Evolutionary conservation across 345 rosid species (phyloP).

Genomic region (Euphorbia tirucalli): DNA sequence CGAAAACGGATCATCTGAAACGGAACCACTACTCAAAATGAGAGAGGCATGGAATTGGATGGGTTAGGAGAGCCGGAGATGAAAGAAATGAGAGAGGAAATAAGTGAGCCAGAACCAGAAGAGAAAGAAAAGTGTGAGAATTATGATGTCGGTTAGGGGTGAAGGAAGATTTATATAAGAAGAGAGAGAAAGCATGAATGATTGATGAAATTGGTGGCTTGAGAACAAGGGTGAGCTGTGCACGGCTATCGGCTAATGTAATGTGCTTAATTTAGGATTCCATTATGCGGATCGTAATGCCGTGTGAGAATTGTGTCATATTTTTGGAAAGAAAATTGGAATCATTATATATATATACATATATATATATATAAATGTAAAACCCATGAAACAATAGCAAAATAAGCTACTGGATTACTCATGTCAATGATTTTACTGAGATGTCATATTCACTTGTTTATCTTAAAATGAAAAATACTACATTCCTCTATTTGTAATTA

Average conservation of each 20-base stretch:
- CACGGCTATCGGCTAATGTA: background rate
- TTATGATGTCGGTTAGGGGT: background rate
- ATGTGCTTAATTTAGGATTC: conserved; percentile 5
- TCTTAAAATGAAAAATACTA: no score
- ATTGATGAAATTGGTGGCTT: background rate
- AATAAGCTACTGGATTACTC: no score
- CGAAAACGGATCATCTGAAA: conserved; percentile 3
- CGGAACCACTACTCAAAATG: background rate
- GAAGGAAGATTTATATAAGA: background rate
- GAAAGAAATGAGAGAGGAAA: background rate
- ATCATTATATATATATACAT: background rate
- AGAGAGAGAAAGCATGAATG: background rate
- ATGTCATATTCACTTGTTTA: no score
- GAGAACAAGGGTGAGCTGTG: background rate
- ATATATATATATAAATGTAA: no score
- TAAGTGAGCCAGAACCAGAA: background rate
- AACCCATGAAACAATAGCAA: no score
- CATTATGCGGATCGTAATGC: no score
- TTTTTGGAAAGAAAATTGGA: background rate
- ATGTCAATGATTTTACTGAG: no score
- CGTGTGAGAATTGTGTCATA: conserved; percentile 6
- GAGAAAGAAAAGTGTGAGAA: background rate
- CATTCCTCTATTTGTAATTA: no score
- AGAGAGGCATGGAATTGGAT: no score
- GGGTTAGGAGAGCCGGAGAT: background rate